Evolutionary conservation across 2,329 filamentous ascomycete species (phyloP).

Genomic region (Sporothrix luriei): DNA sequence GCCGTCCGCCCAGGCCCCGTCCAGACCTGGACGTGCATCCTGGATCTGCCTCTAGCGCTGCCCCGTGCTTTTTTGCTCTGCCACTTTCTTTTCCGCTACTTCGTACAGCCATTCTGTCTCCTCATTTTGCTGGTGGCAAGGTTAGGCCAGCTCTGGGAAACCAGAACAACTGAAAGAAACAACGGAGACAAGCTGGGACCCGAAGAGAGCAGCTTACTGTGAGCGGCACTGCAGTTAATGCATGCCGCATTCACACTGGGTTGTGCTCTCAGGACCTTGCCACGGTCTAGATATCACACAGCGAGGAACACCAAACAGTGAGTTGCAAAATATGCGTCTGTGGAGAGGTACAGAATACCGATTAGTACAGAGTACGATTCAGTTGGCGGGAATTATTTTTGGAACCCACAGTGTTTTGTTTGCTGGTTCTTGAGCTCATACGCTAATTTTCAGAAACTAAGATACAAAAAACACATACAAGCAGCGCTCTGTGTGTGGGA

Average conservation of each 20-base stretch:
- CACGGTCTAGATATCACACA: background rate
- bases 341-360: background rate
- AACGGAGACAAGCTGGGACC: conserved; percentile 15
- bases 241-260: conserved; percentile 11
- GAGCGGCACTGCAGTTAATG: conserved; percentile 4
- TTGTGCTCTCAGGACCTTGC: background rate
- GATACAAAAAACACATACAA: conserved; percentile 3
- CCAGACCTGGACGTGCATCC: conserved; percentile 29
- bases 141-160: background rate
- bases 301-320: background rate
- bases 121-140: conserved; percentile 7
- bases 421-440: conserved; percentile 4
- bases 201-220: conserved; percentile 2
- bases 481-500: conserved; percentile 9
- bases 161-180: conserved; percentile 1
- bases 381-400: conserved; percentile 1
- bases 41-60: conserved; percentile 32
- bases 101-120: conserved; percentile 16
- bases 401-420: background rate
- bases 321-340: background rate
- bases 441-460: conserved; percentile 2
- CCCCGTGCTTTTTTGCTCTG: conserved; percentile 27
- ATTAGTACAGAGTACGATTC: background rate
- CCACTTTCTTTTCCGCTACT: background rate
- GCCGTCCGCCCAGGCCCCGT: conserved; percentile 18